Conservation (phyloP, 23 red algal genomes). For the Agarophyton chilense region DNA sequence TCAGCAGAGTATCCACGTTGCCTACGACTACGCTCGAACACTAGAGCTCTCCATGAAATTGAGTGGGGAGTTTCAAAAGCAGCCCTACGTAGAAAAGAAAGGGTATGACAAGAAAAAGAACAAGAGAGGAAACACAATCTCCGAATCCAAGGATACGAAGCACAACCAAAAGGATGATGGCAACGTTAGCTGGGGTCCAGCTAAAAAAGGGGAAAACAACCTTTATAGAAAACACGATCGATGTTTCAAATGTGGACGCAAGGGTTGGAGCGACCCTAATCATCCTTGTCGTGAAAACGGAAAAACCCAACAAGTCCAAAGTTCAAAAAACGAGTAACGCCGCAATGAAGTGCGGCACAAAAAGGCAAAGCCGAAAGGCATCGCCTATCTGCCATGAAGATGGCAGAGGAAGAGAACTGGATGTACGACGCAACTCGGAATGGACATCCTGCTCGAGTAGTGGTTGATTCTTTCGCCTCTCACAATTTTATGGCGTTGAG, state of each 20-base stretch:
- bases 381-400: background rate
- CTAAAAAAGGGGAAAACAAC: conserved; percentile 24
- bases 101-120: background rate
- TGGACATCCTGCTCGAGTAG: background rate
- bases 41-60: conserved; percentile 21
- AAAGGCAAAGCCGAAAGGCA: background rate
- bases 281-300: conserved; percentile 1
- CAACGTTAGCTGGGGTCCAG: conserved; percentile 9
- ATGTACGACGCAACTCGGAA: conserved; percentile 2
- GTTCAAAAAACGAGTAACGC: conserved; percentile 12
- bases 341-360: background rate
- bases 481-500: conserved; percentile 17
- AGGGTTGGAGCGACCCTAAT: background rate
- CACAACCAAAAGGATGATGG: background rate
- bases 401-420: conserved; percentile 4
- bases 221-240: conserved; percentile 12
- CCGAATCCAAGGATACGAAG: background rate
- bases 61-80: background rate
- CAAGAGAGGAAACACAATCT: background rate
- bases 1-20: background rate
- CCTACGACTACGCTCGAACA: conserved; percentile 12
- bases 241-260: conserved; percentile 8
- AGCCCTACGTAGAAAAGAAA: background rate
- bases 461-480: background rate
- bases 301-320: background rate